Percentiles rank a stretch among this genome's conserved stretches.
These are phyloP conservation scores for Cryptococcus depauperatus DNA, from an alignment of 1,284 basidiomycete species.

Conservation along the genomic window DNA sequence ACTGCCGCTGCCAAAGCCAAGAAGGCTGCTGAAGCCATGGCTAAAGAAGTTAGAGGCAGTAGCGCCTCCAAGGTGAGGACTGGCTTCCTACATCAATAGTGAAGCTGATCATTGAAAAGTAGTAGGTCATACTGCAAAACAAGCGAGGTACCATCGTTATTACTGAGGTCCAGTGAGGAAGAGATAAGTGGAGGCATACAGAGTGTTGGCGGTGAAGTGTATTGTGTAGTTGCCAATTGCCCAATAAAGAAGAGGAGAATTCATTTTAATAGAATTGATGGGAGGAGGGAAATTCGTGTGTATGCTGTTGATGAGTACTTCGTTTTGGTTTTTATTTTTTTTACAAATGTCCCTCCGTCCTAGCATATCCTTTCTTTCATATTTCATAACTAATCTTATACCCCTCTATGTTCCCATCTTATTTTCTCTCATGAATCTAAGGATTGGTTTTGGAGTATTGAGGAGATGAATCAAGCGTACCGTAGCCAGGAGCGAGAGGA, in stretches of 20 bases:
- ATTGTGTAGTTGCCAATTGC: too few species aligned
- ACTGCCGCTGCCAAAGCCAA: conserved; percentile 21
- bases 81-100: neutral
- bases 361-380: too few species aligned
- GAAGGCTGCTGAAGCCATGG: conserved; percentile 20
- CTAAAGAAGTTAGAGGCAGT: conserved; percentile 25
- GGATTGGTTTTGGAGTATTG: too few species aligned
- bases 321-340: too few species aligned
- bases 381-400: too few species aligned
- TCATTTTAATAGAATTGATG: neutral
- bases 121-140: conserved; percentile 32
- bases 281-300: neutral
- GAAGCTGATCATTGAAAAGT: conserved; percentile 14
- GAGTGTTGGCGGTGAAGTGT: neutral
- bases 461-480: too few species aligned
- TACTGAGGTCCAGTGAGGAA: conserved; percentile 17
- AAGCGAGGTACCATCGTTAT: conserved; percentile 24
- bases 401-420: too few species aligned
- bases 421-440: too few species aligned
- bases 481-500: too few species aligned
- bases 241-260: neutral
- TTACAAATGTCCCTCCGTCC: too few species aligned
- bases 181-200: neutral
- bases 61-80: conserved; percentile 26
- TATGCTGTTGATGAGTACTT: too few species aligned